These are phyloP conservation scores for Arachnomyces sp. DNA, from an alignment of 2,329 filamentous ascomycete species.

Conservation along the genomic window DNA sequence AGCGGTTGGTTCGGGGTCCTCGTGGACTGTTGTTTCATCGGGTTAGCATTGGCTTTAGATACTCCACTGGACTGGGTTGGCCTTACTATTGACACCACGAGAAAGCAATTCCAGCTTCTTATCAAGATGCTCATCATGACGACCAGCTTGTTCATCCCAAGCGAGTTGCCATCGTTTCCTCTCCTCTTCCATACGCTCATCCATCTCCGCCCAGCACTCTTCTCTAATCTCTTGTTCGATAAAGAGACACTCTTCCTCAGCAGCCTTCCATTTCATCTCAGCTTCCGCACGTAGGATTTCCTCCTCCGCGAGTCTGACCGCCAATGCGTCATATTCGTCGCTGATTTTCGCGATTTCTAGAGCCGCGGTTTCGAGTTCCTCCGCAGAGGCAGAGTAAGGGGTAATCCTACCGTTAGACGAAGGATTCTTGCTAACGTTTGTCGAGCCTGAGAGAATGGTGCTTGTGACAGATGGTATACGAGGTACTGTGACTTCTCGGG, in stretches of 20 bases:
- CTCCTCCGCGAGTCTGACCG: constrained; percentile 61
- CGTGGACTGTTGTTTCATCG: constrained; percentile 30
- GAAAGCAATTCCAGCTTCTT: constrained; percentile 71
- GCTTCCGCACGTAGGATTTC: constrained; percentile 60
- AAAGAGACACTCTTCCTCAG: constrained; percentile 56
- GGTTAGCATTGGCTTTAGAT: constrained; percentile 14
- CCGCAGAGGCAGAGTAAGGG: constrained; percentile 30
- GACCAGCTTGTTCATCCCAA: constrained; percentile 62
- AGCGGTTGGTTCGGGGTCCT: constrained; percentile 41
- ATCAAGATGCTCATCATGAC: constrained; percentile 76
- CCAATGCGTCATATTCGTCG: constrained; percentile 67
- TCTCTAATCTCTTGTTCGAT: constrained; percentile 80
- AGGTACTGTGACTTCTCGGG: constrained; percentile 84
- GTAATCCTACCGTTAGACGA: constrained; percentile 37
- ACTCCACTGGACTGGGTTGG: neutral
- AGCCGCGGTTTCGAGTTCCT: constrained; percentile 74
- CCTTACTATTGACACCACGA: constrained; percentile 42
- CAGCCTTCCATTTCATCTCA: constrained; percentile 63
- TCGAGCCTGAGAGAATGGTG: constrained; percentile 46
- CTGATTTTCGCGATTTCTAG: constrained; percentile 72
- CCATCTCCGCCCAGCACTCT: constrained; percentile 81
- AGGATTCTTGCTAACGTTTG: constrained; percentile 20
- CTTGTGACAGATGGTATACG: constrained; percentile 75
- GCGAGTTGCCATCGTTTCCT: constrained; percentile 72
- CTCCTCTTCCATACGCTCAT: constrained; percentile 64